Conservation (phyloP, 1,284 basidiomycete species). For the Austroboletus niveus region DNA sequence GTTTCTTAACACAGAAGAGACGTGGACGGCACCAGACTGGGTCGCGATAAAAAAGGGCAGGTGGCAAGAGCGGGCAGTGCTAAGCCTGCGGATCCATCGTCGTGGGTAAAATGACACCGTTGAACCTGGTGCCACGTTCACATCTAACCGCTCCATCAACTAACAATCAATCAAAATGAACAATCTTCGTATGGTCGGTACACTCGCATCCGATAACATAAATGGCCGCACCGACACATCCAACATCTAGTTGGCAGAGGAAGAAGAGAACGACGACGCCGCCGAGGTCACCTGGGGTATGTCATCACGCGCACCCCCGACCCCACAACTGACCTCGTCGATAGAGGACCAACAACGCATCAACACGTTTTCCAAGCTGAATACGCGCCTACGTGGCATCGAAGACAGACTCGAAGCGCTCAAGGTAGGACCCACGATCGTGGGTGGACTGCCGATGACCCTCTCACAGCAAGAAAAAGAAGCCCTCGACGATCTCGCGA, state of each 20-base stretch:
- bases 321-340: neutral
- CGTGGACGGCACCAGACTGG: no score
- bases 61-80: no score
- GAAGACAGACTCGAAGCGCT: constrained; percentile 71
- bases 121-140: no score
- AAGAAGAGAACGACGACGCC: constrained; percentile 79
- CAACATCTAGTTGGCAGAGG: constrained; percentile 58
- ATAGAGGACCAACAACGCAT: constrained; percentile 92
- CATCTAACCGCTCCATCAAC: no score
- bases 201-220: neutral
- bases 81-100: no score
- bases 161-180: constrained; percentile 11
- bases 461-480: constrained; percentile 82
- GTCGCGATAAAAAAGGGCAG: no score
- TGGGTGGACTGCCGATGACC: neutral
- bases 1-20: no score
- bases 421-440: constrained; percentile 50
- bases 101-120: no score
- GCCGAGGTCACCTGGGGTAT: constrained; percentile 91
- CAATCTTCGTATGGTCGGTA: constrained; percentile 56
- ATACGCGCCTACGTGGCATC: constrained; percentile 71
- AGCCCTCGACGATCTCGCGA: constrained; percentile 84
- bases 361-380: constrained; percentile 91
- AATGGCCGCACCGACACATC: neutral
- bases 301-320: no score